Evolutionary conservation across 2,329 filamentous ascomycete genomes (phyloP), one percentile per base, ranked within the genome.

Genomic region (Colletotrichum cereale): DNA sequence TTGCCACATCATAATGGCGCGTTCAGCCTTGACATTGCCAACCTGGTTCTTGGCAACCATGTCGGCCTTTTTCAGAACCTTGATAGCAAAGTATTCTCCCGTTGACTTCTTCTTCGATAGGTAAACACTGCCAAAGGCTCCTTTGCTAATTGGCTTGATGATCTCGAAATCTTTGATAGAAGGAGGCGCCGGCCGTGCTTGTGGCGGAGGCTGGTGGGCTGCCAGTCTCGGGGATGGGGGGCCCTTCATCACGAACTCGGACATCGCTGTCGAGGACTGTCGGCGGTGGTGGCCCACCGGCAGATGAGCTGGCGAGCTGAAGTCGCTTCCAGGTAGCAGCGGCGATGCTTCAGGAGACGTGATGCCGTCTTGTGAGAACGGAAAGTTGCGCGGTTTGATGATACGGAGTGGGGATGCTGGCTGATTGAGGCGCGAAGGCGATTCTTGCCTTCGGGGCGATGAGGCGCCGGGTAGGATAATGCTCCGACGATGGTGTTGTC

Each of bases 1-100:
- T 83, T 99, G 96, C 94, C 96, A 98, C 96, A 99, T 99, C 96
- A 99, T 98, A 79, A 99, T 99, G 29, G 97, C 97, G 75, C 96
- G 90, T 82, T 99, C 96, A 11, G 97, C 96, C 82, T 99, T 98
- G 78, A 99, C 96, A 78, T 99, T 99, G 75, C 96, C 97, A 76
- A 99, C 95, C 80, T 99, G 96, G 80, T 99, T 99, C 83, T 99
- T 99, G 73, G 96, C 96, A 73, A 99, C 94, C 96, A 99, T 99
- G 85, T 99, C 96, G n/a, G 96, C 95, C 83, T 99, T 99, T 80
- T 98, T 98, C 71, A 99, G 82, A 1, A 98, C 96, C 79, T 99
- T 99, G 84, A 99, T 98, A 12, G 96, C 96, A 80, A 96, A 99
- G 81, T 99, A 99, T 78, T 99, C 96, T 56, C 95, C 96, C 0